These are phyloP conservation scores for Opeltia flavorubescens DNA, from an alignment of 495 filamentous ascomycete genomes.

Conservation along the genomic window DNA sequence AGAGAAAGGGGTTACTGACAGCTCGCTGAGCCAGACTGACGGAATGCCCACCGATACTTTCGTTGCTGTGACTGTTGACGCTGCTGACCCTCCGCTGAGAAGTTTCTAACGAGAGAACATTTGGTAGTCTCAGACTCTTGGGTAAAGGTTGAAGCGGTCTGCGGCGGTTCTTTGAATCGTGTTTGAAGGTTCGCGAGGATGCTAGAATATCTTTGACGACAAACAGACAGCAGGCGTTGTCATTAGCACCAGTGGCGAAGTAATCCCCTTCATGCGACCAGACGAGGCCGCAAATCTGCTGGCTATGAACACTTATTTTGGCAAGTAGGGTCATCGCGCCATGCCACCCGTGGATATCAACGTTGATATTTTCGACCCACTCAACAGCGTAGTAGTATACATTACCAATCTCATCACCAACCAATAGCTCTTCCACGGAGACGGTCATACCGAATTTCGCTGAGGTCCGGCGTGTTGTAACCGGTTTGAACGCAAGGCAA, in stretches of 20 bases:
- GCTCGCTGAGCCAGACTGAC: neutral
- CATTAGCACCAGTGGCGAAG: constrained; percentile 85
- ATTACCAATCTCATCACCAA: constrained; percentile 76
- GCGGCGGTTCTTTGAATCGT: neutral
- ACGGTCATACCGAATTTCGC: constrained; percentile 21
- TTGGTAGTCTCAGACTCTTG: constrained; percentile 7
- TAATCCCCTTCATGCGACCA: constrained; percentile 68
- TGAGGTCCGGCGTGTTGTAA: constrained; percentile 27
- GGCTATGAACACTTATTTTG: constrained; percentile 63
- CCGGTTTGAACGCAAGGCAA: constrained; percentile 57
- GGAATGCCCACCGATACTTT: neutral
- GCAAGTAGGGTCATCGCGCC: constrained; percentile 66
- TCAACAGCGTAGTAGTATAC: constrained; percentile 84
- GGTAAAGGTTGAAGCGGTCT: constrained; percentile 8
- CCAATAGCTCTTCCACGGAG: constrained; percentile 62
- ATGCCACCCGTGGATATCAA: constrained; percentile 47
- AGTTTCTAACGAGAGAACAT: constrained; percentile 1
- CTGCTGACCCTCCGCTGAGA: neutral
- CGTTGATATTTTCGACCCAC: constrained; percentile 44
- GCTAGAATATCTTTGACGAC: constrained; percentile 46
- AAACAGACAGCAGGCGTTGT: constrained; percentile 79
- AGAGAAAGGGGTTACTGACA: constrained; percentile 1
- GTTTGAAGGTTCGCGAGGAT: constrained; percentile 4
- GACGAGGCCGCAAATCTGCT: constrained; percentile 83
- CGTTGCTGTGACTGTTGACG: neutral